These are phyloP conservation scores for Magnaporthiopsis rhizophila DNA, from an alignment of 2,329 filamentous ascomycete genomes.

Conservation along the genomic window DNA sequence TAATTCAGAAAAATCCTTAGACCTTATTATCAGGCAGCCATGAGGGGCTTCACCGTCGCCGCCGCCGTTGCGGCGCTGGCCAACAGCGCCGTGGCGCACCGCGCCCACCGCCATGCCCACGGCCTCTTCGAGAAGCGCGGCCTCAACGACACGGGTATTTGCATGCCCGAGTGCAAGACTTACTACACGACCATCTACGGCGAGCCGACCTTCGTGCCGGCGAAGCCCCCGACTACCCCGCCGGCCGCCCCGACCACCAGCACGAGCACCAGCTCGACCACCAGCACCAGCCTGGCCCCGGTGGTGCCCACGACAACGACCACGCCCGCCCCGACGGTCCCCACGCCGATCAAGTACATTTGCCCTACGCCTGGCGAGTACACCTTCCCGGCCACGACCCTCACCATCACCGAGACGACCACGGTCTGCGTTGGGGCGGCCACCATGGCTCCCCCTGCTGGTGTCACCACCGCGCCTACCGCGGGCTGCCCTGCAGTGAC, in stretches of 20 bases:
- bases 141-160: constrained; percentile 37
- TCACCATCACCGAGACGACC: constrained; percentile 58
- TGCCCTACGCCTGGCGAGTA: constrained; percentile 64
- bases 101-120: constrained; percentile 57
- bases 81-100: constrained; percentile 45
- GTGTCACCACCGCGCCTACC: constrained; percentile 50
- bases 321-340: constrained; percentile 33
- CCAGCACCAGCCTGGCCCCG: constrained; percentile 28
- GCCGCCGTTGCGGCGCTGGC: constrained; percentile 55
- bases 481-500: constrained; percentile 33
- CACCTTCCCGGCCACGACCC: constrained; percentile 66
- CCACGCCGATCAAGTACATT: constrained; percentile 42
- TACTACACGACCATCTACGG: constrained; percentile 66
- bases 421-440: constrained; percentile 58
- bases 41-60: constrained; percentile 66
- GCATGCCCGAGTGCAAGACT: constrained; percentile 60
- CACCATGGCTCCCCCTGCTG: constrained; percentile 55
- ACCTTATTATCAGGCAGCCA: constrained; percentile 38
- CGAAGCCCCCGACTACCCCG: constrained; percentile 15
- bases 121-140: constrained; percentile 48
- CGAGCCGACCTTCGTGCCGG: constrained; percentile 39
- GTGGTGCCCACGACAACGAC: constrained; percentile 17
- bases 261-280: constrained; percentile 26
- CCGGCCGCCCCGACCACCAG: constrained; percentile 17
- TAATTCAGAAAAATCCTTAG: constrained; percentile 18